A percentile compares a stretch with the other conserved stretches of the same genome.
These are phyloP conservation scores for Trametes sp. DNA, from an alignment of 1,284 basidiomycete species.

Conservation along the genomic window DNA sequence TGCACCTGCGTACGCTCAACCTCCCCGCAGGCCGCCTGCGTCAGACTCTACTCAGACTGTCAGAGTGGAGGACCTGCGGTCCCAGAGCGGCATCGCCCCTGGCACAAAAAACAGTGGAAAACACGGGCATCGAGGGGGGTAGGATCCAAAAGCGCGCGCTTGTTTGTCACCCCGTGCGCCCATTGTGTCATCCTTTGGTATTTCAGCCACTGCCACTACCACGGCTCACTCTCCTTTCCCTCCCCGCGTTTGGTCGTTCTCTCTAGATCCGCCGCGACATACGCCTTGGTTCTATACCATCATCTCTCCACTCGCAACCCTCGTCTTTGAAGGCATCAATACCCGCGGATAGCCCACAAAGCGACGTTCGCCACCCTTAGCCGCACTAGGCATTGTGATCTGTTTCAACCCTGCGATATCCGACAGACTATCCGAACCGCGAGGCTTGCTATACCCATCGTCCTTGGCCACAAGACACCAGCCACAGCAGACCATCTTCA, in stretches of 20 bases:
- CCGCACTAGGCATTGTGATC: neutral
- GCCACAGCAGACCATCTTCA: neutral
- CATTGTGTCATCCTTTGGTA: neutral
- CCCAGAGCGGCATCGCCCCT: neutral
- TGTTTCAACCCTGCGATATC: too few relatives aligned
- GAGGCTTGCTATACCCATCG: too few relatives aligned
- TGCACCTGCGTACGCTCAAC: too few relatives aligned
- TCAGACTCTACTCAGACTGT: too few relatives aligned
- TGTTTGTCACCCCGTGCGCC: neutral
- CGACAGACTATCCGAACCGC: too few relatives aligned
- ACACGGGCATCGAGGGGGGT: too few relatives aligned
- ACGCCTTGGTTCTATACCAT: neutral
- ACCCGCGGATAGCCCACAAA: neutral
- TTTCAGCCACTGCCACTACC: neutral
- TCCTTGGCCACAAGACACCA: neutral
- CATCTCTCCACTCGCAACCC: neutral
- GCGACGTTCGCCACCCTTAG: neutral
- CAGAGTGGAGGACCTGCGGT: neutral
- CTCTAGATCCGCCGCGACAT: neutral
- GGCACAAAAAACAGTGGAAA: neutral
- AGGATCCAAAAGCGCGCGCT: neutral
- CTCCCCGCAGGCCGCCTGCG: too few relatives aligned
- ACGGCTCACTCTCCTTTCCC: too few relatives aligned
- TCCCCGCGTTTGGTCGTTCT: too few relatives aligned
- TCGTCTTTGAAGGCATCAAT: too few relatives aligned